These are phyloP conservation scores for Lentinula detonsa DNA, from an alignment of 768 basidiomycete species.

Conservation along the genomic window DNA sequence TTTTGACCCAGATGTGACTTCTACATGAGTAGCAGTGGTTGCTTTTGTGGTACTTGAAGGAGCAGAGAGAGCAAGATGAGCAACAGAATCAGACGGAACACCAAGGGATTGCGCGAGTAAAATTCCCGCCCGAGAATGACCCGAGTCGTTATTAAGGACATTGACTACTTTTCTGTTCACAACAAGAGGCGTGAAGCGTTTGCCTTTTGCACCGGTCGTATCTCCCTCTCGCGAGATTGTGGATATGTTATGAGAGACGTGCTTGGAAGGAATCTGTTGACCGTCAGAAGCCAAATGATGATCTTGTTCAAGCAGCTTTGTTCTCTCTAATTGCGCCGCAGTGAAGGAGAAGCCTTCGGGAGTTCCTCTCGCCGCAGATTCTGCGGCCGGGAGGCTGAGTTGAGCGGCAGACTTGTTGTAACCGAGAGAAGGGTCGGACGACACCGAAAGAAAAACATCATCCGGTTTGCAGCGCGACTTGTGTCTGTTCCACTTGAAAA, in stretches of 20 bases:
- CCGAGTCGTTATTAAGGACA: background rate
- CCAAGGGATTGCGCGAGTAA: background rate
- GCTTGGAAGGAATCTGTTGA: too few species aligned
- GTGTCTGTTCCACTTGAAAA: background rate
- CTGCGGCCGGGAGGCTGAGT: too few species aligned
- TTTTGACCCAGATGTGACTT: background rate
- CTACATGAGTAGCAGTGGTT: background rate
- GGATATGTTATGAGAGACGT: background rate
- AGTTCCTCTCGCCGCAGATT: too few species aligned
- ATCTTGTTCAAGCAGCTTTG: too few species aligned
- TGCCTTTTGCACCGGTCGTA: background rate
- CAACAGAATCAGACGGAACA: background rate
- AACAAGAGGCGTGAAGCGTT: conserved; percentile 26
- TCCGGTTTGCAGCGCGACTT: background rate
- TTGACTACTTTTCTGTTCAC: conserved; percentile 10
- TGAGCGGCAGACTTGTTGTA: too few species aligned
- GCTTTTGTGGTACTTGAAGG: background rate
- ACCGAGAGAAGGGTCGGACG: too few species aligned
- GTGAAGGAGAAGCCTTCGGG: too few species aligned
- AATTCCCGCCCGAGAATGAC: conserved; percentile 8
- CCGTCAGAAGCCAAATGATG: too few species aligned
- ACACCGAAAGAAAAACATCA: too few species aligned
- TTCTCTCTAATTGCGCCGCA: too few species aligned
- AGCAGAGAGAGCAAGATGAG: background rate
- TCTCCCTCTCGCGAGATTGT: background rate